phyloP scores from a whole-genome alignment of 257 asterid species.

The Plantago elongata region DNA sequence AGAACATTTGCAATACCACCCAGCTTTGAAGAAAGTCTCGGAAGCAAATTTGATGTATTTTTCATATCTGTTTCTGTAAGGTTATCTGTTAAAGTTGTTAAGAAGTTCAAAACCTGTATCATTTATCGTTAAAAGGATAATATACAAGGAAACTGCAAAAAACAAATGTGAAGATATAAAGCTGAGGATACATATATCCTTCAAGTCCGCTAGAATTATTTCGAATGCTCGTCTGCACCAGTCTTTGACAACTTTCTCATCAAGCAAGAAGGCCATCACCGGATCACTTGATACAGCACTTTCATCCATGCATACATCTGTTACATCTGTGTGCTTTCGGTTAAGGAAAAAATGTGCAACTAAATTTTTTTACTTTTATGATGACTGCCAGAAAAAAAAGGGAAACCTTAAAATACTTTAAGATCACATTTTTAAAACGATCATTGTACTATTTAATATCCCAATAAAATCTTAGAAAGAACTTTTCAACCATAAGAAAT shows the following conservation, averaged over 20 bases:
- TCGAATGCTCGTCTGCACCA: slow-evolving; percentile 86
- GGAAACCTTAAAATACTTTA: slow-evolving; percentile 2
- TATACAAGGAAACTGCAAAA: not conserved
- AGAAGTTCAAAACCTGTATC: slow-evolving; percentile 28
- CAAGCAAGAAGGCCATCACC: slow-evolving; percentile 79
- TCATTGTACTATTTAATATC: not conserved
- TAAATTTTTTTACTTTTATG: slow-evolving; percentile 3
- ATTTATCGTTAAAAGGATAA: not conserved
- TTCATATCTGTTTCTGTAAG: slow-evolving; percentile 42
- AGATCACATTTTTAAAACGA: slow-evolving; percentile 3
- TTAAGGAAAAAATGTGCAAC: slow-evolving; percentile 43
- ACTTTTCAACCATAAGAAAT: not conserved
- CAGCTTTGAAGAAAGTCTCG: slow-evolving; percentile 68
- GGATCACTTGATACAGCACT: slow-evolving; percentile 97
- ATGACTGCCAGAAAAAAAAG: not conserved
- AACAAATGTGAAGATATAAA: slow-evolving; percentile 12
- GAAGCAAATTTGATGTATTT: slow-evolving; percentile 40
- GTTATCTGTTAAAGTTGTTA: slow-evolving; percentile 62
- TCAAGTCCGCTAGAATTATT: slow-evolving; percentile 48
- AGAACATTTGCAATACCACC: slow-evolving; percentile 62
- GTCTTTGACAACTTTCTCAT: slow-evolving; percentile 93
- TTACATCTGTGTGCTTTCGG: slow-evolving; percentile 58
- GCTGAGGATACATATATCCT: slow-evolving; percentile 73
- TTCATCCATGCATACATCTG: slow-evolving; percentile 98
- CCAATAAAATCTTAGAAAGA: not conserved